Percentiles rank a stretch among this genome's conserved stretches.
These are phyloP conservation scores for Rhododendron ovatum DNA, from an alignment of 148 eudicot species.

Conservation along the genomic window DNA sequence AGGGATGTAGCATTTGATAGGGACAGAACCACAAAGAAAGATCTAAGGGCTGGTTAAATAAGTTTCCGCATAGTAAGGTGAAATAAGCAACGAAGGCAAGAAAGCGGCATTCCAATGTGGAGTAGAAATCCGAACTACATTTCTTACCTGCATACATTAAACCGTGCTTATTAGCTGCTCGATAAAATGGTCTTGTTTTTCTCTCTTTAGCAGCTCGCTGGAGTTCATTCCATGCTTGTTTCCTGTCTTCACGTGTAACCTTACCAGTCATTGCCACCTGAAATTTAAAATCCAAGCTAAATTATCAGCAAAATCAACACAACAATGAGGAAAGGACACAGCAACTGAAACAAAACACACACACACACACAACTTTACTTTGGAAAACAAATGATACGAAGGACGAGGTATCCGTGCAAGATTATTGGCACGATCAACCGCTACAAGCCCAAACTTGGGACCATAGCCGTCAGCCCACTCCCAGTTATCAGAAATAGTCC, in stretches of 20 bases:
- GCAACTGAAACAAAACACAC: not conserved
- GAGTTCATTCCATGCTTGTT: slow-evolving; percentile 75
- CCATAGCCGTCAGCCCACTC: slow-evolving; percentile 99
- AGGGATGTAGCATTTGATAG: not conserved
- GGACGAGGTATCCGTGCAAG: slow-evolving; percentile 86
- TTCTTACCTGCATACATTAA: slow-evolving; percentile 89
- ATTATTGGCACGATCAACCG: slow-evolving; percentile 88
- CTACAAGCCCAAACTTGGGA: slow-evolving; percentile 96
- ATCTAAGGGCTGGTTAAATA: not conserved
- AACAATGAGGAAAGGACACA: not conserved
- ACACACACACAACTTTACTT: slow-evolving; percentile 30
- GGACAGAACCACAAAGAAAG: not conserved
- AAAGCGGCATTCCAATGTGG: not conserved
- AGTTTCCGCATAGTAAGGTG: not conserved
- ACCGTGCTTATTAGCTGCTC: slow-evolving; percentile 75
- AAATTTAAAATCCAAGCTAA: slow-evolving; percentile 12
- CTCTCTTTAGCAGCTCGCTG: slow-evolving; percentile 58
- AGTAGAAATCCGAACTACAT: slow-evolving; percentile 1
- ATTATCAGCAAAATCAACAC: not conserved
- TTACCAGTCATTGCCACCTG: slow-evolving; percentile 80
- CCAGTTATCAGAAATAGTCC: slow-evolving; percentile 99
- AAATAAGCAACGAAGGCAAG: not conserved
- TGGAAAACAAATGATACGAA: slow-evolving; percentile 78
- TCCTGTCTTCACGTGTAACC: slow-evolving; percentile 72
- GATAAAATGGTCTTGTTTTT: slow-evolving; percentile 86